phyloP scores from a whole-genome alignment of 768 basidiomycete species.

The Trametes cingulata region DNA sequence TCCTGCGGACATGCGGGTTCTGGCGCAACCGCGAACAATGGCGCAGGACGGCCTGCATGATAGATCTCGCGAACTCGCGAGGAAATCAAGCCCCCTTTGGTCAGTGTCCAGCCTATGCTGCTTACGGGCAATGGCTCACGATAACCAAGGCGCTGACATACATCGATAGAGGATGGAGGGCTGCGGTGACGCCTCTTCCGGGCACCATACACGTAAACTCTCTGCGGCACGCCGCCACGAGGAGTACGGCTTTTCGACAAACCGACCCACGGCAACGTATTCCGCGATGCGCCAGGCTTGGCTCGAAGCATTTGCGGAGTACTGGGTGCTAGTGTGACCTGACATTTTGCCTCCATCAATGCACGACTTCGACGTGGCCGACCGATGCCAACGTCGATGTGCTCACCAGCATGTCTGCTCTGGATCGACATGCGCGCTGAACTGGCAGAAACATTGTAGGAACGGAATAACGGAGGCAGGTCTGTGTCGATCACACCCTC shows the following conservation, averaged over 20 bases:
- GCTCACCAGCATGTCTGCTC: too few relatives aligned
- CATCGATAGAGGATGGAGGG: not conserved
- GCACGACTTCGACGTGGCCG: not conserved
- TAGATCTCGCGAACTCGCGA: too few relatives aligned
- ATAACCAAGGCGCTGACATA: not conserved
- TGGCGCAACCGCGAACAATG: not conserved
- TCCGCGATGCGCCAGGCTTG: not conserved
- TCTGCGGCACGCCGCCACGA: not conserved
- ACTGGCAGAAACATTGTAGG: too few relatives aligned
- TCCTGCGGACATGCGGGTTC: not conserved
- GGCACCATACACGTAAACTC: not conserved
- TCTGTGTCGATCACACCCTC: too few relatives aligned
- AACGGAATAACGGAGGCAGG: too few relatives aligned
- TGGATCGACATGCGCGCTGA: too few relatives aligned
- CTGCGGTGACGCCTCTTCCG: not conserved
- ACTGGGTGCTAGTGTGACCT: not conserved
- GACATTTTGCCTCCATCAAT: not conserved
- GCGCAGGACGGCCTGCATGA: too few relatives aligned
- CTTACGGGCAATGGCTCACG: not conserved
- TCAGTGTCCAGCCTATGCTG: not conserved
- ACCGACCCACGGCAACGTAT: not conserved
- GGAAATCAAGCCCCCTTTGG: not conserved
- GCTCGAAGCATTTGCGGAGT: not conserved
- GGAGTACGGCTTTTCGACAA: not conserved
- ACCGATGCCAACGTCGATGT: too few relatives aligned